Base-by-base conservation (phyloP, 2,329 filamentous ascomycete genomes). In the Sclerotiophoma versabilis region DNA sequence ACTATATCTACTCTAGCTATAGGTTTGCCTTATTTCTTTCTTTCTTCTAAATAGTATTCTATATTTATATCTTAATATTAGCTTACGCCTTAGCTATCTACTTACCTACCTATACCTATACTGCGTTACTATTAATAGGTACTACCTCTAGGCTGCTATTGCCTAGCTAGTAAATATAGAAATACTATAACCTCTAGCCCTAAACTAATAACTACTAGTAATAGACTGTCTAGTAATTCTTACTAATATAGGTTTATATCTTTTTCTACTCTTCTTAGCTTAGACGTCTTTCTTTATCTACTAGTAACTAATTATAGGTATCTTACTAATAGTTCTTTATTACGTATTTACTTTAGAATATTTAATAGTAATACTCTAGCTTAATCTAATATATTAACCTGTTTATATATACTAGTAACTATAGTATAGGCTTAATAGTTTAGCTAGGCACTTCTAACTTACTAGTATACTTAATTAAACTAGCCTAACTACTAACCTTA, bases 71-170 rank as follows among this genome's bases (percentile, higher is more conserved):
- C n/a, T n/a, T n/a, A n/a, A n/a, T n/a, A n/a, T n/a, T n/a, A n/a
- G n/a, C n/a, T n/a, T n/a, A n/a, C n/a, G n/a, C n/a, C n/a, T n/a
- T n/a, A n/a, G n/a, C n/a, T n/a, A n/a, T n/a, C n/a, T n/a, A n/a
- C n/a, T n/a, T n/a, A n/a, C n/a, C n/a, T n/a, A n/a, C n/a, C n/a
- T n/a, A n/a, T n/a, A n/a, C n/a, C n/a, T n/a, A n/a, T n/a, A n/a
- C n/a, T n/a, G n/a, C n/a, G n/a, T n/a, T n/a, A n/a, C n/a, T n/a
- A n/a, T n/a, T n/a, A 9, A 53, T 50, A 2, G 45, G 32, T 17
- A 33, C 41, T 37, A 64, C 54, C 48, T 61, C 59, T 42, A 34
- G 46, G 26, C 53, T 30, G 9, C 23, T 22, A 23, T 43, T 34
- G 12, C 27, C 27, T 30, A 30, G 11, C 11, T 8, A 14, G 10